A percentile compares a stretch with the other conserved stretches of the same genome.
These are phyloP conservation scores for Nigrograna mackinnonii DNA, from an alignment of 2,329 filamentous ascomycete genomes.

Conservation along the genomic window DNA sequence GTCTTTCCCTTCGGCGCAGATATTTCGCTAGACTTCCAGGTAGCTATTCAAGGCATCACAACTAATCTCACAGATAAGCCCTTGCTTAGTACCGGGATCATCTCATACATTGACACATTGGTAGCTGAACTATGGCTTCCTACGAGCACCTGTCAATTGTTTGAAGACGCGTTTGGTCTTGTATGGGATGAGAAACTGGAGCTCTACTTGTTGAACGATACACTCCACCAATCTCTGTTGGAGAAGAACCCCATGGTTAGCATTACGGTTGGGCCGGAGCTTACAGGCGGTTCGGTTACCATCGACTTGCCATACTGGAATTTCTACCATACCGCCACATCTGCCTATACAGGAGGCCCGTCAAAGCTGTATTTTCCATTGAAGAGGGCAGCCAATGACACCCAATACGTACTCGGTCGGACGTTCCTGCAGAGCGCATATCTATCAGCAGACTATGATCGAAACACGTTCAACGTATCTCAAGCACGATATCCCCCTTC, in stretches of 20 bases:
- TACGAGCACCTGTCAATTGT: slow-evolving; percentile 30
- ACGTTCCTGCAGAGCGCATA: slow-evolving; percentile 48
- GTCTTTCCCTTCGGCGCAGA: too few relatives aligned
- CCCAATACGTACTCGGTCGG: slow-evolving; percentile 42
- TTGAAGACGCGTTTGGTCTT: slow-evolving; percentile 43
- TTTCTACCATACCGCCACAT: slow-evolving; percentile 36
- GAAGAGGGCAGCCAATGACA: slow-evolving; percentile 38
- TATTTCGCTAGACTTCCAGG: slow-evolving; percentile 28
- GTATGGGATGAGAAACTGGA: slow-evolving; percentile 36
- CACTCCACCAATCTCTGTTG: slow-evolving; percentile 32
- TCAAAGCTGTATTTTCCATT: slow-evolving; percentile 42
- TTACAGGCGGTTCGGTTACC: slow-evolving; percentile 23
- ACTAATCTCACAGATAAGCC: slow-evolving; percentile 20
- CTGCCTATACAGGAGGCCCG: slow-evolving; percentile 20
- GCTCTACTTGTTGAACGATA: slow-evolving; percentile 43
- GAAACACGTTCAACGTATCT: slow-evolving; percentile 26
- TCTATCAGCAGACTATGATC: slow-evolving; percentile 41
- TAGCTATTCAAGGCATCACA: slow-evolving; percentile 26
- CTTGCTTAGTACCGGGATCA: slow-evolving; percentile 21
- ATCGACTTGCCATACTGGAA: slow-evolving; percentile 44
- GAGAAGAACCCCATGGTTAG: slow-evolving; percentile 27
- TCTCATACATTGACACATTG: slow-evolving; percentile 40
- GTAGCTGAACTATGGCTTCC: slow-evolving; percentile 48
- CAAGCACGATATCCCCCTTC: slow-evolving; percentile 58
- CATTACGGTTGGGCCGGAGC: slow-evolving; percentile 32